phyloP scores from a whole-genome alignment of 768 basidiomycete genomes.

The Suillus weaverae region DNA sequence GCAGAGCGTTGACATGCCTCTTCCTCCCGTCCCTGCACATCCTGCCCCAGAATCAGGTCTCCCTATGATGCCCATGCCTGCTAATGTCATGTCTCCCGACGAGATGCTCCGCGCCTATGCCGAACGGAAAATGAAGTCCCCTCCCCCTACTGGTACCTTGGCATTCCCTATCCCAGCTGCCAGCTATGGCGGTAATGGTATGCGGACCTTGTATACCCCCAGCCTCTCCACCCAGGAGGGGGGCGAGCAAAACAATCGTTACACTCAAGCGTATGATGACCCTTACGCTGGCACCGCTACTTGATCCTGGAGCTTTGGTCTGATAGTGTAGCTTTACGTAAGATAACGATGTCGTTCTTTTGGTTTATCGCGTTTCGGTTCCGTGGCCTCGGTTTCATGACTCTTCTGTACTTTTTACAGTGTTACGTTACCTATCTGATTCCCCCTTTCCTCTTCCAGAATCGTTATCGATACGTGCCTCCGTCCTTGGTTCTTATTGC shows the following conservation, averaged over 20 bases:
- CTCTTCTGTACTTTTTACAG: constrained; percentile 6
- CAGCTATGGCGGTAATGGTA: constrained; percentile 25
- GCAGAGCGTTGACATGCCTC: constrained; percentile 26
- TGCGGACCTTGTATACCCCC: constrained; percentile 32
- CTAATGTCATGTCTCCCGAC: constrained; percentile 58
- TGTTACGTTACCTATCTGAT: background rate
- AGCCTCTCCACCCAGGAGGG: constrained; percentile 12
- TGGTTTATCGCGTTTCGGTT: background rate
- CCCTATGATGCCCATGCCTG: constrained; percentile 43
- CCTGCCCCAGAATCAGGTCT: constrained; percentile 36
- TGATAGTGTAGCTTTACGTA: constrained; percentile 6
- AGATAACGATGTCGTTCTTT: background rate
- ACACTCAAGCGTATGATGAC: constrained; percentile 23
- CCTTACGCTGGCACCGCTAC: constrained; percentile 20
- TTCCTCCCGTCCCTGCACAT: constrained; percentile 35
- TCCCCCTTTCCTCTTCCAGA: background rate
- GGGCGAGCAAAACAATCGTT: constrained; percentile 26
- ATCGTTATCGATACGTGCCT: background rate
- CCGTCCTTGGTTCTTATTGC: constrained; percentile 3
- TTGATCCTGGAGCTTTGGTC: constrained; percentile 10
- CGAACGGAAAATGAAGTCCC: constrained; percentile 39
- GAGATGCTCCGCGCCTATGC: constrained; percentile 79
- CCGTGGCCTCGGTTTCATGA: background rate
- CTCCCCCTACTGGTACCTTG: constrained; percentile 32
- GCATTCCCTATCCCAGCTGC: constrained; percentile 29